phyloP scores from a whole-genome alignment of 1,284 basidiomycete species.

The Heterobasidion occidentale region DNA sequence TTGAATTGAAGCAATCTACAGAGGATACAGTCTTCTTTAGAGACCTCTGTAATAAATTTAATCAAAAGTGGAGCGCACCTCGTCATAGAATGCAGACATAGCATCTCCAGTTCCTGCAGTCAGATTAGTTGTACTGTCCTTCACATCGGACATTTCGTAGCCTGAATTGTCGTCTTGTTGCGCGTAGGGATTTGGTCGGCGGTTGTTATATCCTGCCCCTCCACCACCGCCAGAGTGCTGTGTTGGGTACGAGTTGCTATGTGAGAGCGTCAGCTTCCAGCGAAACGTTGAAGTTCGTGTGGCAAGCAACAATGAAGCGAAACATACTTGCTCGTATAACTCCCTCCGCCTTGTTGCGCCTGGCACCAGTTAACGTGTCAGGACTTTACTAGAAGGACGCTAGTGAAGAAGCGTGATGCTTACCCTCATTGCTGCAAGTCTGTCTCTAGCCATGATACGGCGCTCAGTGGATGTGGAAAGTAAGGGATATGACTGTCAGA shows the following conservation, averaged over 20 bases:
- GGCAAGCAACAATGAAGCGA: neutral
- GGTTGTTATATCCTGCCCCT: slow-evolving; percentile 30
- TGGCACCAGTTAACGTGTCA: slow-evolving; percentile 17
- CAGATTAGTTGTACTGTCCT: slow-evolving; percentile 47
- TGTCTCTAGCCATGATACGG: slow-evolving; percentile 64
- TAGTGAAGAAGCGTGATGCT: slow-evolving; percentile 11
- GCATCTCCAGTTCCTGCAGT: slow-evolving; percentile 33
- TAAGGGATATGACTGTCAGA: slow-evolving; percentile 11
- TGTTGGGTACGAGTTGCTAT: slow-evolving; percentile 60
- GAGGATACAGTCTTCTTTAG: neutral
- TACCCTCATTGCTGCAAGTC: slow-evolving; percentile 78
- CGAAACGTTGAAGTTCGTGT: neutral
- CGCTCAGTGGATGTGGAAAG: slow-evolving; percentile 13
- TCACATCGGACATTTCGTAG: slow-evolving; percentile 67
- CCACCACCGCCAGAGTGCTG: slow-evolving; percentile 37
- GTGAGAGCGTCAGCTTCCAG: slow-evolving; percentile 5
- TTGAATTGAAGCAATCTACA: slow-evolving; percentile 66
- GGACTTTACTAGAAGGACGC: neutral
- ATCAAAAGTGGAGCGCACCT: slow-evolving; percentile 36
- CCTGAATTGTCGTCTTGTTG: slow-evolving; percentile 49
- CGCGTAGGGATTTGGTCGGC: slow-evolving; percentile 53
- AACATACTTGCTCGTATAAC: slow-evolving; percentile 44
- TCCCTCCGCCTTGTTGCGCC: slow-evolving; percentile 56
- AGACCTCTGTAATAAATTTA: neutral
- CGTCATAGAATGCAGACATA: slow-evolving; percentile 69